Percentiles rank a stretch among this genome's conserved stretches.
phyloP scores from a whole-genome alignment of 345 rosid species.

The Aegle marmelos region DNA sequence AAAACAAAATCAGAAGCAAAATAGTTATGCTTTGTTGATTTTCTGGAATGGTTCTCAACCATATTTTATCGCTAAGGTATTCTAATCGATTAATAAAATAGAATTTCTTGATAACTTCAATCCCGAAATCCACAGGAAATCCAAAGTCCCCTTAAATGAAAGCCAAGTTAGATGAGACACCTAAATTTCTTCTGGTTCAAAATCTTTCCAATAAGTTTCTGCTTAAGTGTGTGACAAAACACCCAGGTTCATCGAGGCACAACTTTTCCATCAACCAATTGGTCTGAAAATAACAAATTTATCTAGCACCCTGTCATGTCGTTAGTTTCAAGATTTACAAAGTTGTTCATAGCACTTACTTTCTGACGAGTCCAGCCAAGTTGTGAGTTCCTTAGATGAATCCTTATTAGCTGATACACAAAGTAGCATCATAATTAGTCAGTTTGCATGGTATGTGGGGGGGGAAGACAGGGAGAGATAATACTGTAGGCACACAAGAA shows the following conservation, averaged over 20 bases:
- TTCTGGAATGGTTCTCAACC: background rate
- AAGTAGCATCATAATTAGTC: conserved; percentile 1
- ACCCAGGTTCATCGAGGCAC: conserved; percentile 16
- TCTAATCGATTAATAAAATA: background rate
- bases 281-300: conserved; percentile 8
- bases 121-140: conserved; percentile 4
- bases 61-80: background rate
- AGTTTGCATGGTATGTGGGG: background rate
- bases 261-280: conserved; percentile 19
- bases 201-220: conserved; percentile 8
- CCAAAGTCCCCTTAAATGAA: conserved; percentile 9
- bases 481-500: background rate
- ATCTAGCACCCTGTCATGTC: conserved; percentile 15
- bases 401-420: conserved; percentile 39
- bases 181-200: conserved; percentile 9
- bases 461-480: background rate
- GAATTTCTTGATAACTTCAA: conserved; percentile 1
- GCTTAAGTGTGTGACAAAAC: conserved; percentile 18
- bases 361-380: conserved; percentile 67
- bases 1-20: conserved; percentile 7
- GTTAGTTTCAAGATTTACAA: background rate
- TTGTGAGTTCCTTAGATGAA: conserved; percentile 44
- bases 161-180: conserved; percentile 9
- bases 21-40: background rate
- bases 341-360: conserved; percentile 29